These are phyloP conservation scores for Pythium sukuiense DNA, from an alignment of 352 stramenopile species.

Conservation along the genomic window DNA sequence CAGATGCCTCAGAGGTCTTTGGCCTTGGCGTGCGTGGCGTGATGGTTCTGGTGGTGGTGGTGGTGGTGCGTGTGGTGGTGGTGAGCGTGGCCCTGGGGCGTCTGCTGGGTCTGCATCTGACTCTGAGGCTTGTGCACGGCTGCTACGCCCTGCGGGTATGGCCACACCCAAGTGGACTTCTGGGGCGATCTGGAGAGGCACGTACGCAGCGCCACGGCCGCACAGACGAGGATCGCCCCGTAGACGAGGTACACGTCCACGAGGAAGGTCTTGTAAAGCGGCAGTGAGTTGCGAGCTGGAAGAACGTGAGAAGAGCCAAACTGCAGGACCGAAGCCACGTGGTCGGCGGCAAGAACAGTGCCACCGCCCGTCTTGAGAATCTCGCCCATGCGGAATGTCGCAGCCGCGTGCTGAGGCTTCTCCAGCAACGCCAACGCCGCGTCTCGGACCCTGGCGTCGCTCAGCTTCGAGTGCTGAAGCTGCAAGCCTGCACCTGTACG, in stretches of 20 bases:
- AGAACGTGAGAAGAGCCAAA: conserved; percentile 55
- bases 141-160: conserved; percentile 5
- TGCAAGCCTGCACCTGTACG: conserved; percentile 51
- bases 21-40: conserved; percentile 10
- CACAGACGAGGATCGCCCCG: conserved; percentile 74
- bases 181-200: conserved; percentile 62
- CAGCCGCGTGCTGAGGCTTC: conserved; percentile 35
- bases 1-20: conserved; percentile 25
- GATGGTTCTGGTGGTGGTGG: conserved; percentile 15
- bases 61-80: conserved; percentile 15
- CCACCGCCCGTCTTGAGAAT: conserved; percentile 66
- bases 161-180: conserved; percentile 28
- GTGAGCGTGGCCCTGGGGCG: conserved; percentile 2
- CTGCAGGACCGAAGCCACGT: conserved; percentile 52
- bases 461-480: conserved; percentile 41
- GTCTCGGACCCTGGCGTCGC: conserved; percentile 31
- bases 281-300: conserved; percentile 57
- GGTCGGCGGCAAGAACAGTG: conserved; percentile 47
- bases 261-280: conserved; percentile 82
- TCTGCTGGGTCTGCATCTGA: neutral
- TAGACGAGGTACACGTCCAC: conserved; percentile 89
- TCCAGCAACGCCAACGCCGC: conserved; percentile 43
- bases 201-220: conserved; percentile 77
- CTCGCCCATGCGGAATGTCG: conserved; percentile 50
- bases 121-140: conserved; percentile 20